phyloP scores from a whole-genome alignment of 1,139 yeast genomes.

The Sugiyamaella grinbergsii region DNA sequence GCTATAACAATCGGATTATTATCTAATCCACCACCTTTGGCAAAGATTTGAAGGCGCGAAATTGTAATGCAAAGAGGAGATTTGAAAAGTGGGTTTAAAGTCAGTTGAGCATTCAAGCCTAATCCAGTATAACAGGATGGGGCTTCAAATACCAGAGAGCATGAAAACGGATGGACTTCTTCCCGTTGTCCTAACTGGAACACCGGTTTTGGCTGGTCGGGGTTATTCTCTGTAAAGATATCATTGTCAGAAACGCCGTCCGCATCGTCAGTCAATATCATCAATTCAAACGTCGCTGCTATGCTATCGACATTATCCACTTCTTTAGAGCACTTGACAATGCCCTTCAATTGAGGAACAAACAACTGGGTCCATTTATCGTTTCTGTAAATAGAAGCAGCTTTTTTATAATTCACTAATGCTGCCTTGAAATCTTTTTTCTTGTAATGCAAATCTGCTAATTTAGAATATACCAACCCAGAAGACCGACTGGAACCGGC shows the following conservation, averaged over 20 bases:
- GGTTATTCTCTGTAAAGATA: constrained; percentile 4
- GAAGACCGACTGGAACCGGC: constrained; percentile 38
- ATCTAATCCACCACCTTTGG: constrained; percentile 25
- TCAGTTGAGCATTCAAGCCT: constrained; percentile 31
- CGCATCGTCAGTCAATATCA: constrained; percentile 12
- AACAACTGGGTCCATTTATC: constrained; percentile 36
- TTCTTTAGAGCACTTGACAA: constrained; percentile 28
- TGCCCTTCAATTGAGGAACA: constrained; percentile 26
- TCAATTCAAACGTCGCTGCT: constrained; percentile 20
- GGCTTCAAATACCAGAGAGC: constrained; percentile 31
- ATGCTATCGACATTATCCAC: constrained; percentile 14
- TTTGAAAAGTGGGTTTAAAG: constrained; percentile 25
- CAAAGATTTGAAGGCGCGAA: constrained; percentile 6
- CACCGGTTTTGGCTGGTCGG: background rate
- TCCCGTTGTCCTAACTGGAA: constrained; percentile 15
- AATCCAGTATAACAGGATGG: constrained; percentile 33
- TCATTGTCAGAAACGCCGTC: constrained; percentile 1
- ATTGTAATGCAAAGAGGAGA: constrained; percentile 6
- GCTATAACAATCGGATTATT: constrained; percentile 26
- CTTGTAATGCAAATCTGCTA: constrained; percentile 52
- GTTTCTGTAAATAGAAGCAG: constrained; percentile 33
- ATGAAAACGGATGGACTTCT: constrained; percentile 24
- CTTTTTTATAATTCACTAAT: constrained; percentile 32
- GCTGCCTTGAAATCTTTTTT: constrained; percentile 47
- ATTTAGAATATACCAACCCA: constrained; percentile 50